Base-by-base conservation (phyloP, 768 basidiomycete species). In the Naganishia friedmannii region DNA sequence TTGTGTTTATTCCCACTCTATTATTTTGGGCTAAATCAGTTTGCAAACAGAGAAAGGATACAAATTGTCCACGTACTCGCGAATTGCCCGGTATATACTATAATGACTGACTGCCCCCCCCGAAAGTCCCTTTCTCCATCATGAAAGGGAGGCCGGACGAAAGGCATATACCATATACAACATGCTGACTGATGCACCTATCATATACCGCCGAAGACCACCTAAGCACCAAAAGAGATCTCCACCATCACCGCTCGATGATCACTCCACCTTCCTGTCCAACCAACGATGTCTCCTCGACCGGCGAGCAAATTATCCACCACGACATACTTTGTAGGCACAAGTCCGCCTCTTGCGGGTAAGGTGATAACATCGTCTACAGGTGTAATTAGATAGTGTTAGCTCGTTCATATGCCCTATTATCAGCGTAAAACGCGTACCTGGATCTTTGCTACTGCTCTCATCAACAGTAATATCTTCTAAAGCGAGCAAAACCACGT, bases 161-260 rank as follows among this genome's bases (percentile, higher is more conserved):
- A 51, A 51, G 48, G 48, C 48, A 51, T 51, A 7, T 23, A n/a
- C 7, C 3, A 51, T 51, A 51, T 51, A 51, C 48, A 26, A 23
- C 48, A 21, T 26, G 19, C 17, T 7, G 6, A n/a, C 45, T 15
- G 13, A 8, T 46, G 17, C 17, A 46, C 45, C 6, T 8, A 46
- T 8, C 12, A 12, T 58, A 17, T 3, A 28, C 57, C 57, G 17
- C 34, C 19, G 3, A 37, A 10, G 10, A 17, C 8, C 23, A 15
- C 13, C 34, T 32, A 58, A 3, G 17, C 34, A 5, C 21, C 31
- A n/a, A 37, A 34, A 39, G 57, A 17, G 19, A 70, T 19, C 32
- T 70, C 53, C 23, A 70, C 69, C 48, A 65, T 51, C n/a, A 70
- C 69, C 17, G 69, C 69, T 26, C 69, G 63, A 66, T 70, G 69